Conservation (phyloP, 2,329 filamentous ascomycete species). For the Microdochium bolleyi region DNA sequence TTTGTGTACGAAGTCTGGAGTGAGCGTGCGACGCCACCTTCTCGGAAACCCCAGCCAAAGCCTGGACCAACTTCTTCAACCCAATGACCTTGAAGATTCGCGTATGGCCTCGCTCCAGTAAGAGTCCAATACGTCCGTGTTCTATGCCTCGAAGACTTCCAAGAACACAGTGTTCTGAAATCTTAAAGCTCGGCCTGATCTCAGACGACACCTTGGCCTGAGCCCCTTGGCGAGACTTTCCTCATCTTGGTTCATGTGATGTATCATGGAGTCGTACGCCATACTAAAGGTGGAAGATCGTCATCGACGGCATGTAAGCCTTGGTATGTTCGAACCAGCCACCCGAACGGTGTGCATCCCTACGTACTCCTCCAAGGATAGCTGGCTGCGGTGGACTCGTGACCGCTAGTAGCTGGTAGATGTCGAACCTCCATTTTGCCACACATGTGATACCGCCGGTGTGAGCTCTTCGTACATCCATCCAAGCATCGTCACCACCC, state of each 20-base stretch:
- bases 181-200: neutral
- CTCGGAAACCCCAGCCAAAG: neutral
- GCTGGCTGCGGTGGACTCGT: neutral
- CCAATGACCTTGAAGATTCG: neutral
- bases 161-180: neutral
- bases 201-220: neutral
- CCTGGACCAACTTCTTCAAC: neutral
- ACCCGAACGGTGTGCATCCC: no score
- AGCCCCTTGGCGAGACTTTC: neutral
- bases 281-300: neutral
- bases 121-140: no score
- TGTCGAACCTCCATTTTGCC: neutral
- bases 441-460: neutral
- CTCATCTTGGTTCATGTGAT: neutral
- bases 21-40: neutral
- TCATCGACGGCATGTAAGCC: no score
- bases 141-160: neutral
- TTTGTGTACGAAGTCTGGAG: neutral
- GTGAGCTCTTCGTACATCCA: neutral
- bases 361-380: no score
- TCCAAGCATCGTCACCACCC: neutral
- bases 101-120: neutral
- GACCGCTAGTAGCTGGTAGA: neutral
- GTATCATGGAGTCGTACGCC: neutral
- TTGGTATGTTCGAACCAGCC: no score